These are phyloP conservation scores for Tetrapisispora phaffii DNA, from an alignment of 805 yeast genomes.

Conservation along the genomic window DNA sequence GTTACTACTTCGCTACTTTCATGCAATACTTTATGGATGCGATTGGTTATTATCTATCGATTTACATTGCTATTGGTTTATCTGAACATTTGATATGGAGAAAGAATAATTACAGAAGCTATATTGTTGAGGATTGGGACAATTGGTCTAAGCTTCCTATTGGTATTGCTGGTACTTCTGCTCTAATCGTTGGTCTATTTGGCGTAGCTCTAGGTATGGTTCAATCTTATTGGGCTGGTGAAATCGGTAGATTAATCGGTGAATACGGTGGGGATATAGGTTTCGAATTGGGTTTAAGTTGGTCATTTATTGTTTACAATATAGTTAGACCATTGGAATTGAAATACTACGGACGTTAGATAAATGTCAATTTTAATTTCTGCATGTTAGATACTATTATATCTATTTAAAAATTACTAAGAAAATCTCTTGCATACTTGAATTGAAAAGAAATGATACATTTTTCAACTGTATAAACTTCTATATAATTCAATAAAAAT, in stretches of 20 bases:
- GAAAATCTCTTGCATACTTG: neutral
- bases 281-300: slow-evolving; percentile 62
- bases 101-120: slow-evolving; percentile 43
- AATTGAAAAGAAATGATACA: neutral
- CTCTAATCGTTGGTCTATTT: slow-evolving; percentile 72
- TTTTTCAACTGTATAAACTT: neutral
- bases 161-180: slow-evolving; percentile 70
- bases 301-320: slow-evolving; percentile 55
- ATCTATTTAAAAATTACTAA: neutral
- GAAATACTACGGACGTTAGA: slow-evolving; percentile 42
- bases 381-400: neutral
- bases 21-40: slow-evolving; percentile 84
- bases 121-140: slow-evolving; percentile 54
- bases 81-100: slow-evolving; percentile 79
- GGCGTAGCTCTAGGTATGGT: slow-evolving; percentile 85
- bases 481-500: neutral
- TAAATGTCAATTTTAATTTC: neutral
- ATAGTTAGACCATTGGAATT: slow-evolving; percentile 53
- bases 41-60: slow-evolving; percentile 84
- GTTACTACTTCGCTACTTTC: slow-evolving; percentile 59
- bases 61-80: slow-evolving; percentile 65
- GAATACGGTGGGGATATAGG: slow-evolving; percentile 76
- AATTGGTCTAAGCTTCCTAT: slow-evolving; percentile 52
- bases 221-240: slow-evolving; percentile 78
- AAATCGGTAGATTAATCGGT: slow-evolving; percentile 53